Base-by-base conservation (phyloP, 305 asterid species). In the Petunia hybrid region DNA sequence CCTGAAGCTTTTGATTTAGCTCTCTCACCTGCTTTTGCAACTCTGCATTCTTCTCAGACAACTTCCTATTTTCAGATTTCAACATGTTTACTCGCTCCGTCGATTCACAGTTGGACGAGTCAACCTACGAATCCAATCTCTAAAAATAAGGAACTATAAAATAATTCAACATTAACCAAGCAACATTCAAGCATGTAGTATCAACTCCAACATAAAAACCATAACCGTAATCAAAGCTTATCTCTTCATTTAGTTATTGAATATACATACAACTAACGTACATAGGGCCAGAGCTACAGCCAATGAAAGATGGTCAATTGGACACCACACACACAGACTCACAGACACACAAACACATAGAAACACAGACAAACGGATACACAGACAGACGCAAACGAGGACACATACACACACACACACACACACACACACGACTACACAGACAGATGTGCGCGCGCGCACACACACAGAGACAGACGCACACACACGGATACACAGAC, bases 1-100 rank as follows among this genome's bases (percentile, higher is more conserved):
- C 59, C 80, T 71, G 85, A 64, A 86, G 77, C 81, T 80, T 86
- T 67, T 64, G 81, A 36, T 64, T 84, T 39, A 86, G 70, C 83
- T 76, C 85, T 14, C 84, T 82, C 57, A 84, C 85, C 73, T 84
- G 79, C 81, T 75, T 86, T 77, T 69, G 80, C 55, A 86, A 78
- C 81, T 84, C 85, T n/a, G 66, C 76, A 64, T 80, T 84, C 83
- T 76, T 80, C 14, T 80, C 84, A 14, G 84, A 31, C 69, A 84
- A 69, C 55, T 60, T 82, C 78, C 68, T 43, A 12, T 76, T 70
- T 12, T 86, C 84, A 0, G 81, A 76, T 56, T 86, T 86, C 78
- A 86, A 73, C 75, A 61, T 76, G 38, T 80, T 82, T 14, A 80
- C 35, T 65, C 64, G 39, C 45, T 82, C 86, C 3, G 68, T 4